Evolutionary conservation across 768 basidiomycete genomes (phyloP).

Genomic region (Leccinellum luteum): DNA sequence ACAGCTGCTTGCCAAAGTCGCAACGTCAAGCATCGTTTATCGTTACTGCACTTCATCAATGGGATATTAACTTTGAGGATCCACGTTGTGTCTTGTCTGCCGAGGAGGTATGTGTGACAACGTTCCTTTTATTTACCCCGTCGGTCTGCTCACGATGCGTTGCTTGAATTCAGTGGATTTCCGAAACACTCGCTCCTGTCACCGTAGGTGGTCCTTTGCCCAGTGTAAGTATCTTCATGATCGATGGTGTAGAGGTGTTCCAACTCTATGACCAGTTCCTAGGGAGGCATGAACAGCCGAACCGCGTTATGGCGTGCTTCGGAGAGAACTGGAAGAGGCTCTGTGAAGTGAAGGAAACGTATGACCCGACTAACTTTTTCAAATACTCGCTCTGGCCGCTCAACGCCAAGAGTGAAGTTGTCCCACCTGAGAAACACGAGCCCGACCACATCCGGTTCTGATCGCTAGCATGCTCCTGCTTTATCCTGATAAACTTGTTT

Average conservation of each 20-base stretch:
- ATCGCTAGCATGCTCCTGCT: not conserved
- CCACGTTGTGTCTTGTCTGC: slow-evolving; percentile 78
- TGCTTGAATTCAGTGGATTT: slow-evolving; percentile 62
- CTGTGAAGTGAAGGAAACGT: slow-evolving; percentile 63
- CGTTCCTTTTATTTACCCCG: not conserved
- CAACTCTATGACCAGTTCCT: slow-evolving; percentile 55
- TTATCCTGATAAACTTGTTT: too few relatives aligned
- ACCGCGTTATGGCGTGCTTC: slow-evolving; percentile 63
- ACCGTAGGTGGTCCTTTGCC: slow-evolving; percentile 81
- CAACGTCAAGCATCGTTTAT: slow-evolving; percentile 83
- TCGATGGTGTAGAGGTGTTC: slow-evolving; percentile 15
- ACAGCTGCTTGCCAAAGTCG: slow-evolving; percentile 70
- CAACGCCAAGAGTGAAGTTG: slow-evolving; percentile 48
- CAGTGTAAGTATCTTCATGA: slow-evolving; percentile 54
- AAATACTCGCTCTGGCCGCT: slow-evolving; percentile 80
- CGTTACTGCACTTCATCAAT: slow-evolving; percentile 88
- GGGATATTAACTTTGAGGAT: slow-evolving; percentile 83
- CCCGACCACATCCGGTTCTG: slow-evolving; percentile 37
- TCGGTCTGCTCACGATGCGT: slow-evolving; percentile 10
- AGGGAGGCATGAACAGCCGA: slow-evolving; percentile 63
- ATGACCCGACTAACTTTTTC: slow-evolving; percentile 79
- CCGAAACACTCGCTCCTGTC: slow-evolving; percentile 65
- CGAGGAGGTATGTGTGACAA: slow-evolving; percentile 57
- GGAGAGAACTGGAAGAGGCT: slow-evolving; percentile 76
- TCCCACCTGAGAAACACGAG: slow-evolving; percentile 63